Conservation (phyloP, 352 stramenopile species). For the Pythium oligandrum region DNA sequence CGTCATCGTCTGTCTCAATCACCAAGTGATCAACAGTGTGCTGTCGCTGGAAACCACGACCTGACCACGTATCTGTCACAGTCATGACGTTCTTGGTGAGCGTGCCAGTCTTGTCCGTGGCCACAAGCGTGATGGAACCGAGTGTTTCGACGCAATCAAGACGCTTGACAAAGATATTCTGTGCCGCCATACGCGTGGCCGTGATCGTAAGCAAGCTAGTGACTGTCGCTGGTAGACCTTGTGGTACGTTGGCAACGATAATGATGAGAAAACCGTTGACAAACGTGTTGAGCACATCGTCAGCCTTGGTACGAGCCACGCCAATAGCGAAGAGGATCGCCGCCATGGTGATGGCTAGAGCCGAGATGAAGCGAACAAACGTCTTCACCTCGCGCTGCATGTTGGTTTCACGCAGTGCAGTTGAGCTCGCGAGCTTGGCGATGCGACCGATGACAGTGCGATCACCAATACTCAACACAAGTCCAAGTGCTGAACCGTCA, state of each 20-base stretch:
- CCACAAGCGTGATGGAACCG: conserved; percentile 71
- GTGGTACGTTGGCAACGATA: conserved; percentile 60
- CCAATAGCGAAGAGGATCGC: conserved; percentile 24
- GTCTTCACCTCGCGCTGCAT: conserved; percentile 1
- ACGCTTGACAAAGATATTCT: too few relatives aligned
- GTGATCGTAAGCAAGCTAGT: conserved; percentile 83
- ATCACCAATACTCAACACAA: too few relatives aligned
- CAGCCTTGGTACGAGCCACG: conserved; percentile 21
- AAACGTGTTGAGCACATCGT: conserved; percentile 30
- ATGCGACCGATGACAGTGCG: too few relatives aligned
- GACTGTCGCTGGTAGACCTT: conserved; percentile 87
- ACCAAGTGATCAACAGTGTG: too few relatives aligned
- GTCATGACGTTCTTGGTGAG: conserved; percentile 68
- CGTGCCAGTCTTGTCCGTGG: too few relatives aligned
- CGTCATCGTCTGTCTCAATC: too few relatives aligned
- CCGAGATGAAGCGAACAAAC: conserved; percentile 1
- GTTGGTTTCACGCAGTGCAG: neutral
- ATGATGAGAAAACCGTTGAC: conserved; percentile 39
- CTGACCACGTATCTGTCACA: too few relatives aligned
- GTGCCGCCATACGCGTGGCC: conserved; percentile 50
- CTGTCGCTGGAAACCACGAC: too few relatives aligned
- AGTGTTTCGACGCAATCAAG: conserved; percentile 89
- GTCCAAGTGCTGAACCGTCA: too few relatives aligned
- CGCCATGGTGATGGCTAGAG: conserved; percentile 19
- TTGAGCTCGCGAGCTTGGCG: neutral